Conservation (phyloP, 164 flowering plant species). For the Warburgia ugandensis region DNA sequence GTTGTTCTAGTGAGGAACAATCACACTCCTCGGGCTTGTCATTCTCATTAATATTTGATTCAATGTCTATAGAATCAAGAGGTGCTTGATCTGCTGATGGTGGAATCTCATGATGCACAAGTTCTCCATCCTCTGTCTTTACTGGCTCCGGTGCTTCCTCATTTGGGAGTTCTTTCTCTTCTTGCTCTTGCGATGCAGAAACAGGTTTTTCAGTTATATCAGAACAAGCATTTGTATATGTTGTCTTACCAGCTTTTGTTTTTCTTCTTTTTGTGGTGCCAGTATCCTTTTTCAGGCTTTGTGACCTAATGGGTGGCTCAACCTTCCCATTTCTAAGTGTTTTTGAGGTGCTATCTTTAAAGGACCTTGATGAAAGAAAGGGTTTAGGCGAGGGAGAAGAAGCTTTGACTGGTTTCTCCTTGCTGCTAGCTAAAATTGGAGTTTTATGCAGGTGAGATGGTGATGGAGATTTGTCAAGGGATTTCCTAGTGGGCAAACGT, state of each 20-base stretch:
- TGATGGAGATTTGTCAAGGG: slow-evolving; percentile 35
- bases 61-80: neutral
- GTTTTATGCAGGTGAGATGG: slow-evolving; percentile 13
- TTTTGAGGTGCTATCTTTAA: no score
- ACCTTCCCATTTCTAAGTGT: slow-evolving; percentile 9
- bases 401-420: slow-evolving; percentile 15
- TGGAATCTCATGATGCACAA: slow-evolving; percentile 8
- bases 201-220: neutral
- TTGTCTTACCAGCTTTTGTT: neutral
- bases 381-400: slow-evolving; percentile 13
- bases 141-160: slow-evolving; percentile 17
- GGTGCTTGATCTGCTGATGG: slow-evolving; percentile 1
- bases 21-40: no score
- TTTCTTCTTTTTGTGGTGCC: slow-evolving; percentile 2
- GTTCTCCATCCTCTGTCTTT: slow-evolving; percentile 7
- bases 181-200: slow-evolving; percentile 5
- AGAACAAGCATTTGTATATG: neutral
- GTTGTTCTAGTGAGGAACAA: no score
- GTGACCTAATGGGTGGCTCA: slow-evolving; percentile 11
- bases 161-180: slow-evolving; percentile 11
- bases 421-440: slow-evolving; percentile 9
- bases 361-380: no score
- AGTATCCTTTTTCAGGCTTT: slow-evolving; percentile 10
- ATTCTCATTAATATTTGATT: no score
- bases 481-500: slow-evolving; percentile 24